Conservation (phyloP, 108 stramenopile genomes). For the Cyclotella sp. region DNA sequence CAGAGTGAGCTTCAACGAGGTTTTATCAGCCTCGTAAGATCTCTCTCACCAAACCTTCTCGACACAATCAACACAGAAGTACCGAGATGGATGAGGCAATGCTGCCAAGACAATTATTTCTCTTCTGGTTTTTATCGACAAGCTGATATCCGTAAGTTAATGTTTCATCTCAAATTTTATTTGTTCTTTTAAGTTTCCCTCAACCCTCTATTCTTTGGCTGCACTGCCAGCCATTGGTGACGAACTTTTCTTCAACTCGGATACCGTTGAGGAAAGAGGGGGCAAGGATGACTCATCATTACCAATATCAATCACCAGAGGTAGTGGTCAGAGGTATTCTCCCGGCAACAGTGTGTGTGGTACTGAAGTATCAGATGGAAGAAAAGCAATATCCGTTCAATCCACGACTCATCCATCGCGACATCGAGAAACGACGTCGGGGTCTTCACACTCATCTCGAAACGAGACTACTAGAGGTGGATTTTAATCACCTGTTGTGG, state of each 20-base stretch:
- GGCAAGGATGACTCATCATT: conserved; percentile 32
- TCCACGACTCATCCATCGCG: conserved; percentile 1
- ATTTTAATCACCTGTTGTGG: conserved; percentile 6
- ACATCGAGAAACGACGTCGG: conserved; percentile 15
- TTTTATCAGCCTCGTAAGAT: conserved; percentile 69
- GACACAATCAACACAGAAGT: conserved; percentile 70
- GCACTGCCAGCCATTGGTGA: conserved; percentile 42
- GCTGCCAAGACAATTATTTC: conserved; percentile 83
- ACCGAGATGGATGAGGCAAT: conserved; percentile 78
- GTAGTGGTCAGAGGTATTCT: conserved; percentile 22
- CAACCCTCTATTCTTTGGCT: background rate
- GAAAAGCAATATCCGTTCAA: background rate
- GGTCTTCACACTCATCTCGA: conserved; percentile 14
- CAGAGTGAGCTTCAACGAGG: conserved; percentile 89
- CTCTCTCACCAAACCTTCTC: conserved; percentile 66
- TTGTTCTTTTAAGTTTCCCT: background rate
- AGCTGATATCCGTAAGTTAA: conserved; percentile 74
- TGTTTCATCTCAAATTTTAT: background rate
- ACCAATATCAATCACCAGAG: conserved; percentile 31
- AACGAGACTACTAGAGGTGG: background rate
- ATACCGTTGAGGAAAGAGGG: conserved; percentile 21
- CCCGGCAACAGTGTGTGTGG: conserved; percentile 30
- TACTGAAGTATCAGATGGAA: conserved; percentile 2
- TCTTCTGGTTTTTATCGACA: conserved; percentile 70
- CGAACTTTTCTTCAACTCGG: conserved; percentile 43